These are phyloP conservation scores for Torulaspora microellipsoides DNA, from an alignment of 805 yeast genomes.

Conservation along the genomic window DNA sequence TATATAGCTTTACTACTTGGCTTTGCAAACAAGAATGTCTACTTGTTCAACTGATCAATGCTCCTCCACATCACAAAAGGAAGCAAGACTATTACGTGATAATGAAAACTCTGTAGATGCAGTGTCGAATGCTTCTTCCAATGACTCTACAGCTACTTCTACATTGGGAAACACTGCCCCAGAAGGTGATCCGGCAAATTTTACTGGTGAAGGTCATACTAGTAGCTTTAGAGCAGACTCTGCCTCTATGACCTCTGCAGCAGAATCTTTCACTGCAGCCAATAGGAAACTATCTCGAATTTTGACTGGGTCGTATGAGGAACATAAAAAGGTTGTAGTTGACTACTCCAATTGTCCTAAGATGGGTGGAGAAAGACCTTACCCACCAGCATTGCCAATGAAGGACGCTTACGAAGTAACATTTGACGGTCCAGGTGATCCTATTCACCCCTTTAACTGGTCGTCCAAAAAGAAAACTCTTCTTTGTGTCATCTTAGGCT, in stretches of 20 bases:
- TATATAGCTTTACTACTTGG: too few relatives aligned
- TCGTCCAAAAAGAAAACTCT: conserved; percentile 42
- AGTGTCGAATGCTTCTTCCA: conserved; percentile 1
- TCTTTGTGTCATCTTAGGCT: conserved; percentile 45
- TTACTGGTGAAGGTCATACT: conserved; percentile 3
- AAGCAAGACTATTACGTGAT: neutral
- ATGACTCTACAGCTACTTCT: neutral
- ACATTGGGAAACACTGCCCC: conserved; percentile 7
- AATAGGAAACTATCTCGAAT: conserved; percentile 40
- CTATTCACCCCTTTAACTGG: conserved; percentile 80
- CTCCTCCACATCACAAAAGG: conserved; percentile 3
- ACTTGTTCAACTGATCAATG: neutral
- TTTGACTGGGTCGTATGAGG: conserved; percentile 38
- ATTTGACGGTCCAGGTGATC: conserved; percentile 76
- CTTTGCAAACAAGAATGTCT: neutral
- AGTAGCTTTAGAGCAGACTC: neutral
- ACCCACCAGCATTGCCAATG: conserved; percentile 58
- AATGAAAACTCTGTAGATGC: neutral
- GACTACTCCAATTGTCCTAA: conserved; percentile 40
- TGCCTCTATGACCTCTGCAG: conserved; percentile 15
- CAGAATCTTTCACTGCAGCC: conserved; percentile 23
- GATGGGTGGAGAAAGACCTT: conserved; percentile 66
- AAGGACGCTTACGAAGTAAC: conserved; percentile 57
- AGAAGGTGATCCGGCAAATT: conserved; percentile 15
- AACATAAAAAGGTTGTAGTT: conserved; percentile 27